Conservation (phyloP, 1,284 basidiomycete species). For the Leccinum colubrinum region DNA sequence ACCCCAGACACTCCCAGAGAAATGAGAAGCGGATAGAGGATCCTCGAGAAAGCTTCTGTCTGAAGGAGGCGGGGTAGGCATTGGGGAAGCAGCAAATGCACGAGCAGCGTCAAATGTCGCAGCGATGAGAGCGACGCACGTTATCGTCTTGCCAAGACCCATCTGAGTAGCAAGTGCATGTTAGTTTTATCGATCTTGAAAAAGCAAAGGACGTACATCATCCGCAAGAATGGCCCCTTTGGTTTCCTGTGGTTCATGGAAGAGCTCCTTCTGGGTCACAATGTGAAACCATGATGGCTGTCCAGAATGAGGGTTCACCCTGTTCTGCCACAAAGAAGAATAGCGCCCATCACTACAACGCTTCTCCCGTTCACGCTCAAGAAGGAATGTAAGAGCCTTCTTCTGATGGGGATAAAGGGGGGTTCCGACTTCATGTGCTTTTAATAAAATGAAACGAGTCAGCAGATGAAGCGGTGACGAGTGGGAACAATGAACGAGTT, state of each 20-base stretch:
- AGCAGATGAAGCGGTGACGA: conserved; percentile 11
- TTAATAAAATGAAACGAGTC: conserved; percentile 19
- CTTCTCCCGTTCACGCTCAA: conserved; percentile 88
- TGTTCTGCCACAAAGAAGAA: conserved; percentile 77
- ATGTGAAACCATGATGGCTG: conserved; percentile 73
- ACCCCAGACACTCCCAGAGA: conserved; percentile 78
- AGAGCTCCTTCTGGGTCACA: conserved; percentile 79
- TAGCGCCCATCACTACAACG: conserved; percentile 49
- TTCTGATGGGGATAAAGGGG: conserved; percentile 96
- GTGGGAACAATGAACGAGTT: conserved; percentile 33
- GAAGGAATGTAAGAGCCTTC: conserved; percentile 93
- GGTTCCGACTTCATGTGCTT: conserved; percentile 86
- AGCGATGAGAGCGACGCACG: conserved; percentile 89
- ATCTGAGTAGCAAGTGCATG: conserved; percentile 53
- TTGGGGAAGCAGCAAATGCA: conserved; percentile 61
- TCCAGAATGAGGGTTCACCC: conserved; percentile 50
- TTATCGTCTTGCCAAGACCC: conserved; percentile 98
- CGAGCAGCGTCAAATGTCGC: conserved; percentile 75
- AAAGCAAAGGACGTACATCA: conserved; percentile 61
- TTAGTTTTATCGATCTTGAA: conserved; percentile 10
- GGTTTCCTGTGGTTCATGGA: conserved; percentile 68
- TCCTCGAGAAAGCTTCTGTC: conserved; percentile 38
- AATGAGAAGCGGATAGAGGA: conserved; percentile 58
- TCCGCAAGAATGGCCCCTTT: conserved; percentile 93
- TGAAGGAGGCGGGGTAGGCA: conserved; percentile 43